Evolutionary conservation across 2,329 filamentous ascomycete species (phyloP), one percentile per base, ranked within the genome.

Genomic region (Fusarium bactridioides): DNA sequence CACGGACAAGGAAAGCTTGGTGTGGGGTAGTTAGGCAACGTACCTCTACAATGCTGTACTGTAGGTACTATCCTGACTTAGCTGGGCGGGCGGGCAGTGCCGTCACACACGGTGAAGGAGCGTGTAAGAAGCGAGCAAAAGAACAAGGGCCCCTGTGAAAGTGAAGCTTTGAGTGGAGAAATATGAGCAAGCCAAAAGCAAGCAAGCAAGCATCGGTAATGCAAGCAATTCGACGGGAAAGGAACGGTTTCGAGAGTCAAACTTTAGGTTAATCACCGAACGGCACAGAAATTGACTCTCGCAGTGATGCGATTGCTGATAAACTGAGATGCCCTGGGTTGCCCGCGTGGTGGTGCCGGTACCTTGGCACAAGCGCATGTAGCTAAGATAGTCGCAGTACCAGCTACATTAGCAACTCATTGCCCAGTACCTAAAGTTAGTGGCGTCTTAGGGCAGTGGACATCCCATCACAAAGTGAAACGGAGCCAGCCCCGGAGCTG

Each of bases 41-140:
- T 38, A 53, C 50, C 33, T 38, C 33, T 38, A 21, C 47, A 31
- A 25, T n/a, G 11, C 33, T 21, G 33, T 19, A 10, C 33, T 27
- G 45, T 53, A 56, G 25, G 53, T 57, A 61, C 37, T 56, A 40
- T 60, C 50, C 65, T 67, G 73, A 69, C 64, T 76, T 77, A 77
- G 75, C 67, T 74, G 67, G 37, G 56, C 54, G 64, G 61, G 65
- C 75, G 75, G 75, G 75, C 75, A 76, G 75, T 77, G 75, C 75
- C 75, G 75, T 77, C 73, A 77, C 75, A 76, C 65, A 77, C 69
- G 64, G 58, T 63, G 69, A 70, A 70, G 68, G 58, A 65, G 60
- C 70, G 64, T 73, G 73, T 75, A 61, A 70, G 73, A 64, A 70
- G 65, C 61, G 68, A 62, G 47, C 61, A 67, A 59, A 51, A 45